Base-by-base conservation (phyloP, 2,329 filamentous ascomycete genomes). In the Septoria linicola region DNA sequence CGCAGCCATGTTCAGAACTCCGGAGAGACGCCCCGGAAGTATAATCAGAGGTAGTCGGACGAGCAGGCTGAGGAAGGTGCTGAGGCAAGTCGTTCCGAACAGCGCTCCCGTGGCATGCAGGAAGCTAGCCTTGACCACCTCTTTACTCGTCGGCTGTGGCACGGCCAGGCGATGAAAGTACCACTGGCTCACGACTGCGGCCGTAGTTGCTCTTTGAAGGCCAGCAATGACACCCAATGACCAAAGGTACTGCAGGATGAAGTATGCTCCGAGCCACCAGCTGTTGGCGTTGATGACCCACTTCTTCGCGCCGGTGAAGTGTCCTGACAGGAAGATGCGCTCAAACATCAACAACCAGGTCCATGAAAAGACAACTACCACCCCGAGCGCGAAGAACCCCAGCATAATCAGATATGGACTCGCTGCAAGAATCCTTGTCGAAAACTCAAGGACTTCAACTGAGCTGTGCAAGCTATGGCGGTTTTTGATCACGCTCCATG, bases 331-430 rank as follows among this genome's bases (percentile, higher is more conserved):
- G 70, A 99, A 99, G 52, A 97, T 85, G 37, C 90, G 82, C 6
- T 91, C 92, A 70, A 99, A 97, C 90, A 99, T 96, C 62, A 84
- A 84, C 60, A 97, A 82, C 93, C 93, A 99, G 5, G 88, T 70
- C 93, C 93, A 99, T 0, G 91, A 96, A 87, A 91, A 97, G 11
- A 82, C 74, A 8, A 96, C 87, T 36, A 95, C 86, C 20, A 84
- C 75, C 5, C 76, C 80, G 11, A 97, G 79, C 17, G 86, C 87
- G 8, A 79, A 82, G 63, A 96, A 85, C 2, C 93, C 93, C n/a
- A 96, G 80, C 1, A 88, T 68, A 27, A 97, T 78, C 16, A 99
- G 78, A 2, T 87, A 89, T 8, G 89, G 84, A 64, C 95, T 95
- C 30, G 89, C 87, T 5, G 85, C 82, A 13, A 99, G 76, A 53